Evolutionary conservation across 2,329 filamentous ascomycete genomes (phyloP), one percentile per base, ranked within the genome.

Genomic region (Pleomassaria siparia): DNA sequence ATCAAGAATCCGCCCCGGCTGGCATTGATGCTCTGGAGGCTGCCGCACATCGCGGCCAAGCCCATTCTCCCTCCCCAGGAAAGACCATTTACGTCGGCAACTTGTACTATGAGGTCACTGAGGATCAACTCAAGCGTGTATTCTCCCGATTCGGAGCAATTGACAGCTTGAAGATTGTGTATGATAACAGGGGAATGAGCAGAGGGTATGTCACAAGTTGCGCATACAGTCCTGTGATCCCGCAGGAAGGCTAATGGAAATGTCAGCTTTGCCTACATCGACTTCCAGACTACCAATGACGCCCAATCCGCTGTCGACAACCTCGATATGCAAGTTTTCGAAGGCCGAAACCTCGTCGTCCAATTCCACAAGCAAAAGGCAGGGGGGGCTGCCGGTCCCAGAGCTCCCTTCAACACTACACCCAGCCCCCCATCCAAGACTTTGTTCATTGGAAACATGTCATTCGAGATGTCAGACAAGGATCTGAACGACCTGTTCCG

Each of bases 361-460:
- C 82, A 87, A 61, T 87, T 77, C 64, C 80, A 84, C 53, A 60
- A 47, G 16, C 44, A 15, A 56, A 45, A 43, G 53, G 29, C 53
- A 37, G 47, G 48, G 11, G 16, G 20, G n/a, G 13, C 10, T 7
- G 13, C n/a, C n/a, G n/a, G n/a, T n/a, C 3, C 4, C 43, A 7
- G 42, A 35, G 10, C n/a, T 10, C 28, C 3, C 18, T 53, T 50
- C 24, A 39, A 40, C 26, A 43, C 36, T n/a, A 39, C 44, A 10
- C 4, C 36, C 25, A 76, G 75, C 59, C 58, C 73, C 32, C 84
- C 85, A 2, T 80, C 80, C 43, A 82, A 79, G 63, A 88, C 85
- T 1, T 74, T 95, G 26, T 95, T 87, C 76, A 82, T 96, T 58
- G 89, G 90, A 57, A 94, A 94, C 75, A 83, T 96, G 72, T 85